phyloP scores from a whole-genome alignment of 1,284 basidiomycete genomes.

The Microbotryomycetes sp. region DNA sequence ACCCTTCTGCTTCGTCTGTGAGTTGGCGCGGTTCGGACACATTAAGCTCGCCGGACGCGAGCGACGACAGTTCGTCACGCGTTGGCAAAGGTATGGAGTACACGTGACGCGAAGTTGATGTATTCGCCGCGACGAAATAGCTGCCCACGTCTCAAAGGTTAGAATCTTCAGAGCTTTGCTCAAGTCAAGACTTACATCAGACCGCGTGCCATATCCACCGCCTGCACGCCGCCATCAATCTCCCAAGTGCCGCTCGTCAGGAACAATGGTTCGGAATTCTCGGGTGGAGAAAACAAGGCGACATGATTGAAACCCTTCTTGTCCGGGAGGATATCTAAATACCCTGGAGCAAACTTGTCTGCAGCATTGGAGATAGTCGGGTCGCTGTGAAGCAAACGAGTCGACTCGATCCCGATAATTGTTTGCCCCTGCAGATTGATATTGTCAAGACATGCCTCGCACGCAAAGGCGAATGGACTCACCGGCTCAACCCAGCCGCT shows the following conservation, averaged over 20 bases:
- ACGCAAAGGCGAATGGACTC: slow-evolving; percentile 9
- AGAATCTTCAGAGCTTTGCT: slow-evolving; percentile 2
- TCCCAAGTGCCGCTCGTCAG: slow-evolving; percentile 86
- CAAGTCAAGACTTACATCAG: slow-evolving; percentile 55
- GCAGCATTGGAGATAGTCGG: not conserved
- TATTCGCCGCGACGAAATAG: slow-evolving; percentile 80
- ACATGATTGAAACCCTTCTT: slow-evolving; percentile 77
- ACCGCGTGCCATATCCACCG: slow-evolving; percentile 59
- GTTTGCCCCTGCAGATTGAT: slow-evolving; percentile 16
- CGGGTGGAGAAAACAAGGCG: slow-evolving; percentile 73
- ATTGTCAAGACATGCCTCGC: not conserved
- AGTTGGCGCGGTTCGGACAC: slow-evolving; percentile 47
- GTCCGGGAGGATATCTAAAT: slow-evolving; percentile 78
- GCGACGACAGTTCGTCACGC: slow-evolving; percentile 31
- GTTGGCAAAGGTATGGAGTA: slow-evolving; percentile 64
- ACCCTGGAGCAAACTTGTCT: slow-evolving; percentile 47
- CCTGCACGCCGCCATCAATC: slow-evolving; percentile 64
- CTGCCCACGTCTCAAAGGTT: slow-evolving; percentile 44
- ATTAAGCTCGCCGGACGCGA: not conserved
- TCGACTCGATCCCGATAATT: slow-evolving; percentile 18
- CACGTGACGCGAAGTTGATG: slow-evolving; percentile 72
- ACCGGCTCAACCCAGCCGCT: slow-evolving; percentile 82
- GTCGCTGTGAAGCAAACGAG: slow-evolving; percentile 2
- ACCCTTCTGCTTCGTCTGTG: not conserved
- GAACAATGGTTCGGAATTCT: slow-evolving; percentile 61